Evolutionary conservation across 2,329 filamentous ascomycete species (phyloP), one percentile per base, ranked within the genome.

Genomic region (Claviceps purpurea): DNA sequence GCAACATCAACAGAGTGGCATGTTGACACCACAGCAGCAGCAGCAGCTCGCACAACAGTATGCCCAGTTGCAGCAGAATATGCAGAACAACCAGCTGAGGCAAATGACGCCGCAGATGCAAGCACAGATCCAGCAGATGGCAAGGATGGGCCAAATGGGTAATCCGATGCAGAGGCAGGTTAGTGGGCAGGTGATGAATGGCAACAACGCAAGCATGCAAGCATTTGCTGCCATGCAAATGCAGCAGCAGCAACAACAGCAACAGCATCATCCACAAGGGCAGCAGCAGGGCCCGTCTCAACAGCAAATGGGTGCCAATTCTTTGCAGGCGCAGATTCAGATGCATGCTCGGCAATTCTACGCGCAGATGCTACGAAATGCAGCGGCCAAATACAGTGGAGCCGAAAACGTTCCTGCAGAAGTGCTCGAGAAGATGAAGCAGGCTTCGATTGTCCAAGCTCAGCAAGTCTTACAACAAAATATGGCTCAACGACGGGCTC

Each of bases 321-420:
- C 58, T 1, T 48, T 62, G 13, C 63, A 73, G 47, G 56, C 64
- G 5, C 68, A 67, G 50, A 59, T 65, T 20, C 65, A 68, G 11
- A 64, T 59, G 5, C 56, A 63, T 2, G 67, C 69, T 5, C 61
- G 67, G 6, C 43, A 60, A 2, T 53, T 77, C 0, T 78, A 71
- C 47, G 54, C 63, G 11, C 67, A 66, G 49, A 62, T 72, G 50
- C 56, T 79, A 8, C 57, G 55, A 11, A 51, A 52, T 4, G 58
- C 63, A 4, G 61, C 64, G 0, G 58, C 59, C 1, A 70, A 69
- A 18, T 74, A 65, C 51, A 73, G 73, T 11, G 68, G 70, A 0
- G 52, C 58, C 1, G 69, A 72, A 22, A 69, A 70, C 34, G 71
- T 79, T 3, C 76, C 77, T 0, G 64, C 58, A 0, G 75, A 79